phyloP scores from a whole-genome alignment of 257 asterid genomes.

The Fraxinus anomala region DNA sequence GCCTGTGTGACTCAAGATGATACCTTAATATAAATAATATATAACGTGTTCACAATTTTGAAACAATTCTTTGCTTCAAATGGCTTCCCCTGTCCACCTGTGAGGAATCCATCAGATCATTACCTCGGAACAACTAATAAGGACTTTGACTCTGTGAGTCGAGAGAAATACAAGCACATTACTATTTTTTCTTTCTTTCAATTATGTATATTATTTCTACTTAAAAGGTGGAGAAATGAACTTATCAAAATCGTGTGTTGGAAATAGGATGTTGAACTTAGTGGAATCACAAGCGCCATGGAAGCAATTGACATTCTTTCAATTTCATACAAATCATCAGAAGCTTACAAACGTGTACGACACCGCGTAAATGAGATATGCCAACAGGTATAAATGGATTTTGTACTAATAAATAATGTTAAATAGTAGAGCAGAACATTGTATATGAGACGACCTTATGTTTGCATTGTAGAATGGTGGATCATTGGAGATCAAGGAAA shows the following conservation, averaged over 20 bases:
- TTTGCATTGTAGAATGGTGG: conserved; percentile 32
- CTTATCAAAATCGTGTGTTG: no score
- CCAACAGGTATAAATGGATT: conserved; percentile 30
- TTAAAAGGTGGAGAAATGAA: no score
- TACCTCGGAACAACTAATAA: conserved; percentile 58
- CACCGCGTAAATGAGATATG: conserved; percentile 34
- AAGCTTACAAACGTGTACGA: conserved; percentile 35
- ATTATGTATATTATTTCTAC: no score
- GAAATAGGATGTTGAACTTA: conserved; percentile 51
- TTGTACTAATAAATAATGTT: no score
- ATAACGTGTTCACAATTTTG: no score
- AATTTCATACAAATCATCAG: conserved; percentile 45
- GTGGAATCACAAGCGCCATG: conserved; percentile 9
- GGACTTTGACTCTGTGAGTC: conserved; percentile 54
- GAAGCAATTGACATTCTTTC: conserved; percentile 51
- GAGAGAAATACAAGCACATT: no score
- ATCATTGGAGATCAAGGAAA: conserved; percentile 40
- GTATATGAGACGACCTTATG: no score
- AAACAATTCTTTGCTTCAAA: conserved; percentile 45
- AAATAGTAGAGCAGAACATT: no score
- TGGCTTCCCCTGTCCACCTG: conserved; percentile 58
- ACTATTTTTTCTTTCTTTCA: no score
- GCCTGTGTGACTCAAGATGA: conserved; percentile 66
- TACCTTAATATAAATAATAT: conserved; percentile 15
- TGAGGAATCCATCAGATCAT: conserved; percentile 69